A percentile compares a stretch with the other conserved stretches of the same genome.
Evolutionary conservation across 78 protist species (phyloP).

Genomic region (Dictyostelium capitatum): DNA sequence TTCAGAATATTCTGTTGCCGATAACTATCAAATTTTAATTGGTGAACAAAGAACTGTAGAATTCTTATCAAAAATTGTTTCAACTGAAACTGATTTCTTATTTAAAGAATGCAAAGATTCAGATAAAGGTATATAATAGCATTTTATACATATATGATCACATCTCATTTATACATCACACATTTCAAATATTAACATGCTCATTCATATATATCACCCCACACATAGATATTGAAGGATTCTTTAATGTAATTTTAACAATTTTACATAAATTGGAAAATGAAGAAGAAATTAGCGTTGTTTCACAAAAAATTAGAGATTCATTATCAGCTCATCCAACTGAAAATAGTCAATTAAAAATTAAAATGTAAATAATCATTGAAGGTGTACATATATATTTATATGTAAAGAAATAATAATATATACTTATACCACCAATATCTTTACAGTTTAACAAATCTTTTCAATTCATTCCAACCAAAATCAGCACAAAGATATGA

Average conservation of each 20-base stretch:
- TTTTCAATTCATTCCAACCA: slow-evolving; percentile 75
- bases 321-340: slow-evolving; percentile 42
- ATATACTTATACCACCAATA: too few relatives aligned
- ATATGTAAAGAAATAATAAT: not conserved
- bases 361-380: slow-evolving; percentile 36
- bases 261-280: slow-evolving; percentile 72
- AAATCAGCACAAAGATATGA: slow-evolving; percentile 75
- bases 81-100: slow-evolving; percentile 58
- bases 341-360: slow-evolving; percentile 59
- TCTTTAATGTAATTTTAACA: slow-evolving; percentile 71
- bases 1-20: slow-evolving; percentile 20
- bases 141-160: not conserved
- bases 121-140: slow-evolving; percentile 45
- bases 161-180: not conserved
- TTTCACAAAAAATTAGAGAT: slow-evolving; percentile 79
- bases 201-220: too few relatives aligned
- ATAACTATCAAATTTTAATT: slow-evolving; percentile 58
- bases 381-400: not conserved
- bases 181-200: too few relatives aligned
- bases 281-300: slow-evolving; percentile 53
- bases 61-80: slow-evolving; percentile 51
- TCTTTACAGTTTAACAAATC: slow-evolving; percentile 63
- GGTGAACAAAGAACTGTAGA: slow-evolving; percentile 77
- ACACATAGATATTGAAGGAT: slow-evolving; percentile 57
- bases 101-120: slow-evolving; percentile 68